A percentile compares a stretch with the other conserved stretches of the same genome.
Evolutionary conservation across 805 yeast species (phyloP).

Genomic region (Candida vaughaniae): DNA sequence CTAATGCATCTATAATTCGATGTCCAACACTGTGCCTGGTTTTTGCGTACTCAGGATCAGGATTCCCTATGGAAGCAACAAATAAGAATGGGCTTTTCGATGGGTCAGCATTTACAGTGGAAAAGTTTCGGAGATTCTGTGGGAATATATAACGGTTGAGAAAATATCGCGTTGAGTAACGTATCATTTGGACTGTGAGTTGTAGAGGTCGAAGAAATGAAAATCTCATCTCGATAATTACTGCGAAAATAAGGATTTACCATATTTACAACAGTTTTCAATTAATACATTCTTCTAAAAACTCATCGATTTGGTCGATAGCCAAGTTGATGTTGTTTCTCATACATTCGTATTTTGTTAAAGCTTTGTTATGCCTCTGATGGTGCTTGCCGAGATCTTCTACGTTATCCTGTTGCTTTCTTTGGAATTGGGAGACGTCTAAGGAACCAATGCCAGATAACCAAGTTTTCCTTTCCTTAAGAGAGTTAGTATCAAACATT

Average conservation of each 20-base stretch:
- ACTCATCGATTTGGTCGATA: background rate
- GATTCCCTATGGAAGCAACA: constrained; percentile 72
- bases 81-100: constrained; percentile 10
- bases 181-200: background rate
- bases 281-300: background rate
- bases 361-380: too few relatives aligned
- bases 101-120: background rate
- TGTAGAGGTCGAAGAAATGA: too few relatives aligned
- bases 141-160: background rate
- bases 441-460: too few relatives aligned
- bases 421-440: too few relatives aligned
- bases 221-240: background rate
- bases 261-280: too few relatives aligned
- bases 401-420: too few relatives aligned
- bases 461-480: too few relatives aligned
- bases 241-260: background rate
- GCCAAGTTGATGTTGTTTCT: background rate
- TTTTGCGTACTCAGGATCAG: constrained; percentile 55
- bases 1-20: constrained; percentile 40
- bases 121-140: background rate
- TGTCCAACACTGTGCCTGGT: constrained; percentile 86
- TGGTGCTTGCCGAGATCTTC: too few relatives aligned
- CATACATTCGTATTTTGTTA: background rate
- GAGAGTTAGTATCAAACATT: too few relatives aligned
- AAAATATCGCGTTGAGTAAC: background rate